Conservation (phyloP, 2,329 filamentous ascomycete genomes). For the Fusarium sp. region DNA sequence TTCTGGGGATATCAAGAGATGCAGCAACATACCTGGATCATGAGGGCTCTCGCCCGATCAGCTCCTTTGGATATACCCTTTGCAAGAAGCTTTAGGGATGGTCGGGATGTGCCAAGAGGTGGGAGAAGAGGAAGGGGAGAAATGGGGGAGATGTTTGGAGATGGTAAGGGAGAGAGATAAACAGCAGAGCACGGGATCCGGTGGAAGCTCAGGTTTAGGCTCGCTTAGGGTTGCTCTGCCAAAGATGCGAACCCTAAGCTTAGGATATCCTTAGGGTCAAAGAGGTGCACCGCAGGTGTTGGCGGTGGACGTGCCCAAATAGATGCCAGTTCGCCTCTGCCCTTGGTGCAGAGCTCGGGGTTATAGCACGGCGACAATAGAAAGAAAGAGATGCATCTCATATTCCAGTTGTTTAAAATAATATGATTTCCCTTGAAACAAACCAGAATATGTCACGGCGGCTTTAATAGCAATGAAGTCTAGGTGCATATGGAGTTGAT, state of each 20-base stretch:
- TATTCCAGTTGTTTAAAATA: neutral
- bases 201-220: neutral
- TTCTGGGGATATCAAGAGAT: neutral
- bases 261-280: neutral
- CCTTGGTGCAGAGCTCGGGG: neutral
- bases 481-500: neutral
- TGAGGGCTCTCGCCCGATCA: neutral
- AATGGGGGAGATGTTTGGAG: neutral
- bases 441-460: neutral
- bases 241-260: neutral
- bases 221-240: neutral
- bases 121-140: neutral
- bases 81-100: neutral
- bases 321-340: neutral
- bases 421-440: neutral
- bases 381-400: neutral
- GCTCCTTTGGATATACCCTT: neutral
- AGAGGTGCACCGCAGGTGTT: constrained; percentile 54
- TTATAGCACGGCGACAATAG: neutral
- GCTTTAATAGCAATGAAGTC: neutral
- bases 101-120: neutral
- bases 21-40: neutral
- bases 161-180: neutral
- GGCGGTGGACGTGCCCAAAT: neutral
- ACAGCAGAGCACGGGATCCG: neutral